phyloP scores from a whole-genome alignment of 768 basidiomycete genomes.

The Psilocybe cubensis region DNA sequence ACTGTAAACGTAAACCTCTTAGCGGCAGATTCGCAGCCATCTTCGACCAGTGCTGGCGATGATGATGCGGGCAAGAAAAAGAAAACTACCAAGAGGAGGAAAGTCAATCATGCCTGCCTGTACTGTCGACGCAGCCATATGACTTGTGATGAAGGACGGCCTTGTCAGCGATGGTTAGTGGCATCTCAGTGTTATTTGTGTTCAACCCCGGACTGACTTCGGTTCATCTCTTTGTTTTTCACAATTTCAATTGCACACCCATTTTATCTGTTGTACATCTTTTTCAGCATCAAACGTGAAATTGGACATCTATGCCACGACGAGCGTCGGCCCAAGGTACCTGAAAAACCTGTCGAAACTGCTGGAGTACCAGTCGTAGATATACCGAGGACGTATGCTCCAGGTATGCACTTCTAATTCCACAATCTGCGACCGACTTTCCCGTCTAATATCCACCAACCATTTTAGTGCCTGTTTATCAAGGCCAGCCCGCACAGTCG shows the following conservation, averaged over 20 bases:
- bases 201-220: constrained; percentile 5
- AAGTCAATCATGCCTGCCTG: constrained; percentile 92
- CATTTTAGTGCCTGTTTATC: constrained; percentile 41
- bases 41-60: constrained; percentile 20
- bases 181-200: constrained; percentile 5
- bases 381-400: constrained; percentile 45
- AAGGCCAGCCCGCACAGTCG: constrained; percentile 34
- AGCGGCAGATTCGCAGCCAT: constrained; percentile 4
- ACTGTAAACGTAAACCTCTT: constrained; percentile 5
- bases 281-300: constrained; percentile 88
- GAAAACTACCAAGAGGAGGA: constrained; percentile 69
- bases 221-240: neutral
- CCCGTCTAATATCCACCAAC: neutral
- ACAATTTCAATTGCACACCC: too few relatives aligned
- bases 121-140: constrained; percentile 94
- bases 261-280: constrained; percentile 6
- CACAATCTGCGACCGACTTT: neutral
- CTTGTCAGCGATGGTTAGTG: constrained; percentile 91
- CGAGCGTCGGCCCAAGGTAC: constrained; percentile 64
- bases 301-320: constrained; percentile 95
- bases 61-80: constrained; percentile 48
- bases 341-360: constrained; percentile 43
- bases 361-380: constrained; percentile 31
- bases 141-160: constrained; percentile 88
- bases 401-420: constrained; percentile 35